Conservation (phyloP, 176 grass and related monocot species). For the Aegilops longissima region DNA sequence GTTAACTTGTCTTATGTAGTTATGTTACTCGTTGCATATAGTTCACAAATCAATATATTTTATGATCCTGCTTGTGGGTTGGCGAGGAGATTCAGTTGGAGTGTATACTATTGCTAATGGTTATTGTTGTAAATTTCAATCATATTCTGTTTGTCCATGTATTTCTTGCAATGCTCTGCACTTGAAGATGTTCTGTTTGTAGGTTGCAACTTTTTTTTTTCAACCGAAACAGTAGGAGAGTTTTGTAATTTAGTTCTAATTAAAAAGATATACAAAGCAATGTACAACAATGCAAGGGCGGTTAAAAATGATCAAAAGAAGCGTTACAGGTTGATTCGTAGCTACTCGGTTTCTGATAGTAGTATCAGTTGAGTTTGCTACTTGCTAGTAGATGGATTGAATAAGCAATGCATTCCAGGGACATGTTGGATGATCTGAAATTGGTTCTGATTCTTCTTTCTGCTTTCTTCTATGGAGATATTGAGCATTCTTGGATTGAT, state of each 20-base stretch:
- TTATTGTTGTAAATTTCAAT: slow-evolving; percentile 15
- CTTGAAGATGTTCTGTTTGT: neutral
- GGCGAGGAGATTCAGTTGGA: neutral
- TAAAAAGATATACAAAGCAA: neutral
- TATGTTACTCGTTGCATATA: slow-evolving; percentile 46
- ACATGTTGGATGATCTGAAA: neutral
- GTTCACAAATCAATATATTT: slow-evolving; percentile 31
- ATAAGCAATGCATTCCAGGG: neutral
- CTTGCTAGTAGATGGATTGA: neutral
- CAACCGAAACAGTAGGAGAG: neutral
- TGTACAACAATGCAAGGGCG: neutral
- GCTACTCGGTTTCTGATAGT: neutral
- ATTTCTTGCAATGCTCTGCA: neutral
- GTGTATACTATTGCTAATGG: neutral
- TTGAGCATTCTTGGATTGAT: neutral
- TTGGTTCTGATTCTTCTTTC: neutral
- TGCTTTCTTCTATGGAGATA: neutral
- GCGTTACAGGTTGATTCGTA: neutral
- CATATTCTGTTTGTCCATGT: neutral
- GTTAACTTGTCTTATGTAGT: slow-evolving; percentile 34
- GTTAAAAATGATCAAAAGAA: neutral
- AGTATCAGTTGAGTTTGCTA: neutral
- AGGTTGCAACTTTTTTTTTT: neutral
- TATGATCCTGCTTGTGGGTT: slow-evolving; percentile 13
- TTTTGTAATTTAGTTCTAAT: neutral